Evolutionary conservation across 2,329 filamentous ascomycete genomes (phyloP).

Genomic region (Allantophomopsis cytisporea): DNA sequence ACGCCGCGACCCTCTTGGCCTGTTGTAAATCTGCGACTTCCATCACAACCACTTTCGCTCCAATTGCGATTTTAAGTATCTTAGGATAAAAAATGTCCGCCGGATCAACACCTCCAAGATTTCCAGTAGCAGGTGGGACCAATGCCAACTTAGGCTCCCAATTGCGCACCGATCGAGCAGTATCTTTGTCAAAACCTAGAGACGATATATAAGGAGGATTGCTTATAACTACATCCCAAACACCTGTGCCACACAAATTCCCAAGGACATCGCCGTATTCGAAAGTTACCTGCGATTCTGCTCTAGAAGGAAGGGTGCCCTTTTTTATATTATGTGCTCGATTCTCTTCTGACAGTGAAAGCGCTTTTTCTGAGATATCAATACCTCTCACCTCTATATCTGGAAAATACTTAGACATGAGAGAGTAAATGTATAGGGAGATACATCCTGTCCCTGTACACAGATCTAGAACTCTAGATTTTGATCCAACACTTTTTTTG

Average conservation of each 20-base stretch:
- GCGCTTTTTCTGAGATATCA: slow-evolving; percentile 55
- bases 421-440: slow-evolving; percentile 57
- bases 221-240: slow-evolving; percentile 48
- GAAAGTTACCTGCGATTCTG: slow-evolving; percentile 25
- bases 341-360: slow-evolving; percentile 55
- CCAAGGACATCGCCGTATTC: slow-evolving; percentile 33
- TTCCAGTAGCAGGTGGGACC: slow-evolving; percentile 35
- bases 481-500: slow-evolving; percentile 4
- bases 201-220: slow-evolving; percentile 87
- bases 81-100: slow-evolving; percentile 54
- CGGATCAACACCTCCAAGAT: slow-evolving; percentile 2
- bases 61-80: slow-evolving; percentile 39
- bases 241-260: slow-evolving; percentile 9
- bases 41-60: slow-evolving; percentile 44
- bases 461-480: slow-evolving; percentile 61
- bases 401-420: slow-evolving; percentile 30
- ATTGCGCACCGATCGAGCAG: slow-evolving; percentile 60
- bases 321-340: slow-evolving; percentile 31
- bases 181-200: slow-evolving; percentile 43
- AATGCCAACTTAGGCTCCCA: slow-evolving; percentile 74
- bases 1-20: slow-evolving; percentile 44
- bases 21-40: slow-evolving; percentile 62
- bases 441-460: slow-evolving; percentile 92
- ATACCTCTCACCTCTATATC: slow-evolving; percentile 51
- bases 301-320: slow-evolving; percentile 13